Percentiles rank a stretch among this genome's conserved stretches.
phyloP scores from a whole-genome alignment of 768 basidiomycete genomes.

The Grammothele lineata region DNA sequence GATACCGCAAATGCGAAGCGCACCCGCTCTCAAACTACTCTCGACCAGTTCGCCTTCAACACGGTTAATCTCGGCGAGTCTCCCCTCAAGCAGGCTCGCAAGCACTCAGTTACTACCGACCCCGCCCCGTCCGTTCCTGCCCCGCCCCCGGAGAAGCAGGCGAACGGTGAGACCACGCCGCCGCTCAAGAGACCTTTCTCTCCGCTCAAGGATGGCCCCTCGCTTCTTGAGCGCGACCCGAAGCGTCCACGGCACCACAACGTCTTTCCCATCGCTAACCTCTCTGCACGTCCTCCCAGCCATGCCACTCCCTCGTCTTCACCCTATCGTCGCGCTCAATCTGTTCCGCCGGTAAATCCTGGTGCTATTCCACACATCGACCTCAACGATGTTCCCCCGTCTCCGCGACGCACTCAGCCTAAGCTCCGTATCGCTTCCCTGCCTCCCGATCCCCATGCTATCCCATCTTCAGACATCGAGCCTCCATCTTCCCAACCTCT shows the following conservation, averaged over 20 bases:
- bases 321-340: too few species aligned
- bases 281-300: too few species aligned
- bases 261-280: not conserved
- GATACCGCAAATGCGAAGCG: not conserved
- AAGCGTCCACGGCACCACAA: not conserved
- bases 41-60: not conserved
- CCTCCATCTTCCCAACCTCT: too few species aligned
- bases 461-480: not conserved
- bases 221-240: not conserved
- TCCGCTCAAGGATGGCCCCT: not conserved
- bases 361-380: slow-evolving; percentile 13
- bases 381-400: slow-evolving; percentile 15
- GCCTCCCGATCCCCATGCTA: slow-evolving; percentile 4
- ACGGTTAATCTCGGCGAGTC: not conserved
- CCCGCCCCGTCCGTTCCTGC: too few species aligned
- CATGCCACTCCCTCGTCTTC: too few species aligned
- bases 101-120: too few species aligned
- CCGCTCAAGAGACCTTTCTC: not conserved
- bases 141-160: not conserved
- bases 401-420: slow-evolving; percentile 14
- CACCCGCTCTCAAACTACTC: not conserved
- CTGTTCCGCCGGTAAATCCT: too few species aligned
- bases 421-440: slow-evolving; percentile 19
- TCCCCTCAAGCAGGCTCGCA: not conserved
- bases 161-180: not conserved